Conservation (phyloP, 2,329 filamentous ascomycete genomes). For the Coniochaeta sp. region DNA sequence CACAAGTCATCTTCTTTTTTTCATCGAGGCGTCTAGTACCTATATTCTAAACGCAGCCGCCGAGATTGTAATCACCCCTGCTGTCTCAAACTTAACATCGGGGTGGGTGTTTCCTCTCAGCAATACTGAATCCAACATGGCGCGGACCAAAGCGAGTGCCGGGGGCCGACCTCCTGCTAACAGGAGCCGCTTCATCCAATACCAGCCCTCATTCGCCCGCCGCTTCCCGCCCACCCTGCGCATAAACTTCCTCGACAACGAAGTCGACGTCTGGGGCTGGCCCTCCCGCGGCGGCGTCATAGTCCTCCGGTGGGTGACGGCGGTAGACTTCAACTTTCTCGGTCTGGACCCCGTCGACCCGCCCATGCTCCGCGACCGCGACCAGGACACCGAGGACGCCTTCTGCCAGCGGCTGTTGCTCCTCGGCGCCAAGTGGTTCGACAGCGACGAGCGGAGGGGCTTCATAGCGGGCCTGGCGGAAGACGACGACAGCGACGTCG, state of each 20-base stretch:
- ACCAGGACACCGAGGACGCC: background rate
- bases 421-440: constrained; percentile 3
- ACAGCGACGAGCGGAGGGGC: background rate
- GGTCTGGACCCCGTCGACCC: constrained; percentile 3
- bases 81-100: no score
- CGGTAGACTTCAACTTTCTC: constrained; percentile 1
- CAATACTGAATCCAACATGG: no score
- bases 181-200: background rate
- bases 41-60: no score
- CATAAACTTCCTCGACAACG: background rate
- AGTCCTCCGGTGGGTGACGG: background rate
- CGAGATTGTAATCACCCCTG: no score
- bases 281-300: constrained; percentile 2
- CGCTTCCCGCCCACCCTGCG: background rate
- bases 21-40: no score
- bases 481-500: background rate
- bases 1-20: no score
- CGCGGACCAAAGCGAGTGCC: background rate
- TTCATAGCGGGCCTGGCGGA: background rate
- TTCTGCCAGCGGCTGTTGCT: background rate
- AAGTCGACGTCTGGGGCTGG: background rate
- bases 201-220: background rate
- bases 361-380: background rate
- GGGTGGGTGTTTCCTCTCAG: no score
- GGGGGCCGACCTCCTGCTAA: background rate